Percentiles rank a stretch among this genome's conserved stretches.
These are phyloP conservation scores for Lactifluus subvellereus DNA, from an alignment of 768 basidiomycete species.

Conservation along the genomic window DNA sequence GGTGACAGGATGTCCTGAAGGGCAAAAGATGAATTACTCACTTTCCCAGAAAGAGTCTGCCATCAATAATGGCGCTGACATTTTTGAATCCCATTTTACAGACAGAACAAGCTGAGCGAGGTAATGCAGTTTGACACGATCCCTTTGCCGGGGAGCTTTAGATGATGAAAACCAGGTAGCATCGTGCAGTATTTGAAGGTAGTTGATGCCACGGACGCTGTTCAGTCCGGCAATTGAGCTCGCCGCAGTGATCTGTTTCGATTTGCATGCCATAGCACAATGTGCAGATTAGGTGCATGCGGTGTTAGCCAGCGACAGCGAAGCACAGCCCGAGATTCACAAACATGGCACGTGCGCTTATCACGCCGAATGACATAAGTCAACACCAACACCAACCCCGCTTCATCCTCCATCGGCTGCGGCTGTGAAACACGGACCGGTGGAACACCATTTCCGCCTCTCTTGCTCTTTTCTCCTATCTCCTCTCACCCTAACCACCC, in stretches of 20 bases:
- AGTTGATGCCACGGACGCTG: constrained; percentile 1
- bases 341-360: constrained; percentile 4
- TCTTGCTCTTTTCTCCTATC: not conserved
- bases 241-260: constrained; percentile 4
- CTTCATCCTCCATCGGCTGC: constrained; percentile 1
- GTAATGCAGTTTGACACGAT: not conserved
- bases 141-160: not conserved
- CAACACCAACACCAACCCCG: no score
- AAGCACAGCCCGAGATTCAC: constrained; percentile 1
- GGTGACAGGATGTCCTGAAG: constrained; percentile 21
- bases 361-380: constrained; percentile 8
- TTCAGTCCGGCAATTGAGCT: constrained; percentile 7
- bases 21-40: constrained; percentile 36
- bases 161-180: not conserved
- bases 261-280: not conserved
- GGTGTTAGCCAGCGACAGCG: not conserved
- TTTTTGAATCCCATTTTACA: constrained; percentile 27
- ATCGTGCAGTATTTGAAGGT: constrained; percentile 18
- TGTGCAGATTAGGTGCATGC: not conserved
- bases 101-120: not conserved
- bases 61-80: constrained; percentile 57
- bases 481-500: not conserved
- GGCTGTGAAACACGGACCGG: constrained; percentile 20
- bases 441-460: not conserved
- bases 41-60: constrained; percentile 71